A percentile compares a stretch with the other conserved stretches of the same genome.
Evolutionary conservation across 225 moss, liverwort and hornwort genomes (phyloP).

Genomic region (Takakia lepidozioides): DNA sequence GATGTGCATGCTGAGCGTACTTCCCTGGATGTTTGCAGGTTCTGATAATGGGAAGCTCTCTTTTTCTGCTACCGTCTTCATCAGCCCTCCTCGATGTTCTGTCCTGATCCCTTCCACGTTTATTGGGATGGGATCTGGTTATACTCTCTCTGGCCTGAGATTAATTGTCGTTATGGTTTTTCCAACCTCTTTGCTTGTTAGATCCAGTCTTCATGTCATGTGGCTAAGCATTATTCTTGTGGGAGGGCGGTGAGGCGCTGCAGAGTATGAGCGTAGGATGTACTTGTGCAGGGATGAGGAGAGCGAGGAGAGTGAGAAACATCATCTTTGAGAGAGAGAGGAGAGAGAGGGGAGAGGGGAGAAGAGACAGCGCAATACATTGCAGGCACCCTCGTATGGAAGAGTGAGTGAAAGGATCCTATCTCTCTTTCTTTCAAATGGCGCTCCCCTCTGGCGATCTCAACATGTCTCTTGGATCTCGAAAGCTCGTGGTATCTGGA

Average conservation of each 20-base stretch:
- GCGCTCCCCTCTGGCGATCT: constrained; percentile 51
- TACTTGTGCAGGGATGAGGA: constrained; percentile 82
- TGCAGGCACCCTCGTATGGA: constrained; percentile 58
- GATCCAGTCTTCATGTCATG: constrained; percentile 40
- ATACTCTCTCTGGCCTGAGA: too few species aligned
- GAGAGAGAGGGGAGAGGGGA: constrained; percentile 78
- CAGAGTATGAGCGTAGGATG: constrained; percentile 75
- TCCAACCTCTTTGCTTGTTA: constrained; percentile 34
- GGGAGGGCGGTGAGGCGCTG: constrained; percentile 56
- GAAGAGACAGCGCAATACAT: constrained; percentile 69
- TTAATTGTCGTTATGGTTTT: too few species aligned
- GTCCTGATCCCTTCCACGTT: too few species aligned
- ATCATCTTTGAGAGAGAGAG: constrained; percentile 67
- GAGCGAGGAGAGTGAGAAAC: constrained; percentile 69
- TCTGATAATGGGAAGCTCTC: too few species aligned
- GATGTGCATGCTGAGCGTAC: too few species aligned
- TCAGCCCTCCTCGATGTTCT: too few species aligned
- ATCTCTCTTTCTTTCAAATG: constrained; percentile 30
- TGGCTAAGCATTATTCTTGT: constrained; percentile 51
- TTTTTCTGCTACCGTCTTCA: too few species aligned
- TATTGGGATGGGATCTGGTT: too few species aligned
- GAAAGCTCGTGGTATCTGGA: constrained; percentile 61
- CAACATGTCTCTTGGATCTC: constrained; percentile 58
- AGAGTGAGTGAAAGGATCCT: constrained; percentile 24
- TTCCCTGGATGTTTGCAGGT: too few species aligned